phyloP scores from a whole-genome alignment of 352 stramenopile species.

The Globisporangium alternatum region DNA sequence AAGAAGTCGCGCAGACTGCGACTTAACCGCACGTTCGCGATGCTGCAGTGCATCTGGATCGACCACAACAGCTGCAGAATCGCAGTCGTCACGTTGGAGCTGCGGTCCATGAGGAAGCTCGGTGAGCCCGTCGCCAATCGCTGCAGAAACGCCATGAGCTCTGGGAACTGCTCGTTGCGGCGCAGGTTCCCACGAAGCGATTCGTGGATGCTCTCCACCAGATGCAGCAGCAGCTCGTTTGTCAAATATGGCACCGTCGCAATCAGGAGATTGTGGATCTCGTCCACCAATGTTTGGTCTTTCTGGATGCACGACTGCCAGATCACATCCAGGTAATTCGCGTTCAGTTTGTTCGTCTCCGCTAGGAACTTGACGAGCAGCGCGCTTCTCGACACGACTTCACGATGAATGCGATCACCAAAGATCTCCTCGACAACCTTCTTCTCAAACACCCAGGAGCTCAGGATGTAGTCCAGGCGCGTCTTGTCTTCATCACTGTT shows the following conservation, averaged over 20 bases:
- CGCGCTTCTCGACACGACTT: conserved; percentile 82
- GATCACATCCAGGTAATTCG: conserved; percentile 65
- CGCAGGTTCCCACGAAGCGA: conserved; percentile 47
- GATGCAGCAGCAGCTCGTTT: conserved; percentile 63
- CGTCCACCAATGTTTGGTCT: conserved; percentile 76
- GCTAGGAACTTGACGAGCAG: conserved; percentile 84
- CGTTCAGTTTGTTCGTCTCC: conserved; percentile 74
- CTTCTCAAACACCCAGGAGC: conserved; percentile 68
- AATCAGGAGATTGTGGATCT: conserved; percentile 83
- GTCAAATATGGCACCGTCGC: conserved; percentile 71
- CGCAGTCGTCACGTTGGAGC: conserved; percentile 51
- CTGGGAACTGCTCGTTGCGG: conserved; percentile 58
- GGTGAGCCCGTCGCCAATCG: conserved; percentile 61
- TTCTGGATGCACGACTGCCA: conserved; percentile 82
- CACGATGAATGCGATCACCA: conserved; percentile 84
- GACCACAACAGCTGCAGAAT: conserved; percentile 81
- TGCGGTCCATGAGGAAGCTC: conserved; percentile 71
- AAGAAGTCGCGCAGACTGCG: conserved; percentile 77
- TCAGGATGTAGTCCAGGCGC: conserved; percentile 73
- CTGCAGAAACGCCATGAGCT: conserved; percentile 81
- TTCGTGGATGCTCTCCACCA: conserved; percentile 66
- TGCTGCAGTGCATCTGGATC: conserved; percentile 75
- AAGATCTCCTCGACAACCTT: conserved; percentile 85
- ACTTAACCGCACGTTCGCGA: conserved; percentile 55
- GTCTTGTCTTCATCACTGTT: conserved; percentile 44